Evolutionary conservation across 495 filamentous ascomycete genomes (phyloP).

Genomic region (Xylaria scruposa): DNA sequence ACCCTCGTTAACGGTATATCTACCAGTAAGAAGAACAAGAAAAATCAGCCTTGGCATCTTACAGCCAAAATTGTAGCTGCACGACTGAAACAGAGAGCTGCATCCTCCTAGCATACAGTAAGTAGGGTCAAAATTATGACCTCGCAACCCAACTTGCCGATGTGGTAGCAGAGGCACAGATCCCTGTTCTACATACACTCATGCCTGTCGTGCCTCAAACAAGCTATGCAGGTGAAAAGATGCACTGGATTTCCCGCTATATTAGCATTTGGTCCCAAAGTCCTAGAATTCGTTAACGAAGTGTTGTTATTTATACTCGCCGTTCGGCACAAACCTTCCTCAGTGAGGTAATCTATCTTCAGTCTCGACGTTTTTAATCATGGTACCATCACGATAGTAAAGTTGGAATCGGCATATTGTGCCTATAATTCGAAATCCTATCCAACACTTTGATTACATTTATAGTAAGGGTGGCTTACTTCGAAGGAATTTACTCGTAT

Average conservation of each 20-base stretch:
- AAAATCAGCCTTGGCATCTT: not conserved
- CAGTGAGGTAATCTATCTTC: not conserved
- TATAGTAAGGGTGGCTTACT: not conserved
- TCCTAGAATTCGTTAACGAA: slow-evolving; percentile 10
- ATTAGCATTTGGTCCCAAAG: not conserved
- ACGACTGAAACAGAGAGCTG: slow-evolving; percentile 16
- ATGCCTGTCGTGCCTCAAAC: slow-evolving; percentile 19
- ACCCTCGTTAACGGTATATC: not conserved
- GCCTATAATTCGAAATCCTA: slow-evolving; percentile 1
- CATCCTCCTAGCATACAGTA: not conserved
- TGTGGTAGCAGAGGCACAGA: not conserved
- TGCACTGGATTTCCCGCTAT: not conserved
- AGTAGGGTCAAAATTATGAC: not conserved
- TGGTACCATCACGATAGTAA: not conserved
- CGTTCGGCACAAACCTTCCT: not conserved
- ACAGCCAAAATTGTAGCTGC: not conserved
- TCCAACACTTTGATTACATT: not conserved
- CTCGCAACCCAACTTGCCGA: not conserved
- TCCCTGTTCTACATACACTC: slow-evolving; percentile 1
- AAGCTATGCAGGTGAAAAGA: slow-evolving; percentile 10
- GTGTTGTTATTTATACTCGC: slow-evolving; percentile 12
- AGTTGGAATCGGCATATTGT: not conserved
- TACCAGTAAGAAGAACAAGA: not conserved
- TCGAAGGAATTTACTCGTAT: not conserved
- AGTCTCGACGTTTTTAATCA: not conserved